Evolutionary conservation across 2,329 filamentous ascomycete species (phyloP), one percentile per base, ranked within the genome.

Genomic region (Cladosporium halotolerans): DNA sequence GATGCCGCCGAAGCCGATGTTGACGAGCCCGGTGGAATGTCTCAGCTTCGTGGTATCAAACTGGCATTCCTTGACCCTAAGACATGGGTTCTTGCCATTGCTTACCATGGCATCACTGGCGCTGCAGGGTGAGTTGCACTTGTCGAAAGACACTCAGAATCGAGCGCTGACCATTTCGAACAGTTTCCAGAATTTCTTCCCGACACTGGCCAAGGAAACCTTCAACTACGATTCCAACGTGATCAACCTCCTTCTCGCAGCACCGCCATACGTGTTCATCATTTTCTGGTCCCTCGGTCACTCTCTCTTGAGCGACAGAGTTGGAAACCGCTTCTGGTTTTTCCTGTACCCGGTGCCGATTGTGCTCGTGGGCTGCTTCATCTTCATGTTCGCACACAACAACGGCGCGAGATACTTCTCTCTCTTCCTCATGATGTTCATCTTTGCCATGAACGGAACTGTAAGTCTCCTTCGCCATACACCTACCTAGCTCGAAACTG

Each of bases 191-290:
- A 63, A 68, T 23, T 69, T 68, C 53, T 60, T 69, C 45, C 65
- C 65, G 9, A 66, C 65, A 14, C 58, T 64, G 48, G 72, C 89
- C 2, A 82, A 86, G 60, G 40, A 32, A 3, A 78, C 83, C 0
- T 61, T 95, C n/a, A 83, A 95, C 70, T 95, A 80, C 71, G 75
- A 78, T 14, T 28, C 34, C 18, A 80, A 85, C 9, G 73, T 88
- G 3, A 76, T 73, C 39, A 73, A 71, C 1, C 72, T 72, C 43
- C 69, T 74, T 10, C 63, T 74, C 3, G 70, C 73, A 52, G 72
- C 72, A 0, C 72, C 72, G 1, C 72, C 72, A 0, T 72, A 72
- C 49, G 62, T 62, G 32, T 62, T 69, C 52, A 62, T 65, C 8
- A 66, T 67, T 40, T 54, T 58, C 31, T 77, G 71, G 62, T 74